Conservation (phyloP, 2,329 filamentous ascomycete genomes). For the Sodiomyces alkalinus region DNA sequence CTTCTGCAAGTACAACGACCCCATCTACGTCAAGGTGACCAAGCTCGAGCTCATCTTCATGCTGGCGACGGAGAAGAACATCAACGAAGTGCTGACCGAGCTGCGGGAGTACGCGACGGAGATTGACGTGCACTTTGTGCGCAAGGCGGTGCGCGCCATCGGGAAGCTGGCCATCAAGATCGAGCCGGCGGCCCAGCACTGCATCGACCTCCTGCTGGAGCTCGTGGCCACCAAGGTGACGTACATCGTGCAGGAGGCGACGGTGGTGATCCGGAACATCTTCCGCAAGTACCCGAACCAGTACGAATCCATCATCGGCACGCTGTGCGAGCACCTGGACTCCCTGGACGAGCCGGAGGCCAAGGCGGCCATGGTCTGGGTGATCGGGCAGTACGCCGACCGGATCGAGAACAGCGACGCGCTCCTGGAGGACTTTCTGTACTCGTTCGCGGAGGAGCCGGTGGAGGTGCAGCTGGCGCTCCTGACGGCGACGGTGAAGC, state of each 20-base stretch:
- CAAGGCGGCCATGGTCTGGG: constrained; percentile 98
- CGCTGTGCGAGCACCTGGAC: constrained; percentile 89
- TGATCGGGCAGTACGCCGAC: constrained; percentile 95
- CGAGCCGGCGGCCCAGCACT: constrained; percentile 76
- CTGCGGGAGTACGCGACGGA: constrained; percentile 93
- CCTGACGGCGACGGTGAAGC: constrained; percentile 88
- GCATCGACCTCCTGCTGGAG: constrained; percentile 84
- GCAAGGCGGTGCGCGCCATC: constrained; percentile 92
- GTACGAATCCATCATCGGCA: constrained; percentile 94
- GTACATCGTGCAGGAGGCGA: constrained; percentile 97
- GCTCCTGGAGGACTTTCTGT: constrained; percentile 85
- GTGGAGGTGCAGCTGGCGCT: constrained; percentile 91
- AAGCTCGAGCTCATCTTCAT: constrained; percentile 98
- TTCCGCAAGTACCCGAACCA: constrained; percentile 99
- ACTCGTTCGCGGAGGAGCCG: constrained; percentile 84
- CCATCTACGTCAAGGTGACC: constrained; percentile 98
- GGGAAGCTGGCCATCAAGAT: constrained; percentile 99
- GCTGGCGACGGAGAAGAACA: constrained; percentile 91
- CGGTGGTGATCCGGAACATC: constrained; percentile 96
- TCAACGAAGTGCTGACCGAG: constrained; percentile 86
- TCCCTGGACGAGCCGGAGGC: constrained; percentile 94
- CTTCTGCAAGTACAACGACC: constrained; percentile 99
- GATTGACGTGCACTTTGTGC: constrained; percentile 96
- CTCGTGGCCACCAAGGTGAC: constrained; percentile 96
- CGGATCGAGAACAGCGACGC: constrained; percentile 95